phyloP scores from a whole-genome alignment of 225 moss, liverwort and hornwort species.

The Polytrichum formosum region DNA sequence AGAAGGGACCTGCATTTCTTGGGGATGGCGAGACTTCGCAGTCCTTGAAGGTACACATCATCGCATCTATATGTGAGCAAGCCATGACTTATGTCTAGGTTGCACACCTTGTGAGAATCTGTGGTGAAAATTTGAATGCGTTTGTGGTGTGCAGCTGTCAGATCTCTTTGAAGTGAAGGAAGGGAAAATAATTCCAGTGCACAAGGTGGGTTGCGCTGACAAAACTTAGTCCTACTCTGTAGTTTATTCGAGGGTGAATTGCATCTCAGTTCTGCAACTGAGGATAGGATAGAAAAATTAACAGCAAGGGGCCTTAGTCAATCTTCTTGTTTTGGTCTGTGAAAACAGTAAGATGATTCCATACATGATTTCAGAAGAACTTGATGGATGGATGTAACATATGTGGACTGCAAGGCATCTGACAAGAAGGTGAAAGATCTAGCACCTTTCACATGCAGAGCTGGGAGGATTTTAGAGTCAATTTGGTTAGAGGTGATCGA shows the following conservation, averaged over 20 bases:
- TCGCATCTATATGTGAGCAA: neutral
- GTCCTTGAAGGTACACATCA: slow-evolving; percentile 58
- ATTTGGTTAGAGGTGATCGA: neutral
- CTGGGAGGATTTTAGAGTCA: neutral
- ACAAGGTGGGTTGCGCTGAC: slow-evolving; percentile 37
- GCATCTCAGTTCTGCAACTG: too few relatives aligned
- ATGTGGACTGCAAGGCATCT: neutral
- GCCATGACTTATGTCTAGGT: neutral
- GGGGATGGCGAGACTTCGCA: slow-evolving; percentile 80
- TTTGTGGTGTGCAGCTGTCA: slow-evolving; percentile 47
- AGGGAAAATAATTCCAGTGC: slow-evolving; percentile 63
- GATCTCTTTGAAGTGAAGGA: slow-evolving; percentile 66
- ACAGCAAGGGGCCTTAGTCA: too few relatives aligned
- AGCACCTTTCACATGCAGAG: neutral
- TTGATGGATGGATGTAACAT: neutral
- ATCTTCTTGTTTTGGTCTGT: too few relatives aligned
- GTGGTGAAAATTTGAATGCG: too few relatives aligned
- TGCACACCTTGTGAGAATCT: too few relatives aligned
- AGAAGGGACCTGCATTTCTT: slow-evolving; percentile 62
- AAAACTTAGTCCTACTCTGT: neutral
- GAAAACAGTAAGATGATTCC: neutral
- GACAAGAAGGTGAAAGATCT: neutral
- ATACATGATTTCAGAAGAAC: neutral
- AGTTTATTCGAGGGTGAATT: too few relatives aligned
- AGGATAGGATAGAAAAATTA: too few relatives aligned